Evolutionary conservation across 352 stramenopile species (phyloP), one percentile per base, ranked within the genome.

Genomic region (Aphanomyces stellatus): DNA sequence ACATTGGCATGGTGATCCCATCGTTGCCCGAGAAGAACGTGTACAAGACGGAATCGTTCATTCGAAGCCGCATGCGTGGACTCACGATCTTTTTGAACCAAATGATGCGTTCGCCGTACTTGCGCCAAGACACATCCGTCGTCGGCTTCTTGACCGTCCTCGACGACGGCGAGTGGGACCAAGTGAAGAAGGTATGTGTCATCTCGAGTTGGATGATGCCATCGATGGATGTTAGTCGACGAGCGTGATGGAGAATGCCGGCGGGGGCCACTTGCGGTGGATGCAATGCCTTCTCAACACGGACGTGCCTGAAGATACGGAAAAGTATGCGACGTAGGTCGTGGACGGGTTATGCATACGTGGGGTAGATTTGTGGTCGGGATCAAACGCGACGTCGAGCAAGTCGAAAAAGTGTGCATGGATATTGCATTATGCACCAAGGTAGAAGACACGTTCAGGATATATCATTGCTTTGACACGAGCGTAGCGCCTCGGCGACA

Each of bases 1-100:
- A 90, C 69, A 65, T 83, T 22, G 82, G 82, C 35, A 77, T 88
- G 57, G 72, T 88, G 24, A 68, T 90, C 19, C 82, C 82, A 30
- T 88, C 80, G 24, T 65, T 88, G 15, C 82, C 80, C 6, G 82
- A 88, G 53, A 90, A 90, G 73, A 51, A 74, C 6, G 74, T 82
- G 34, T 71, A 87, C 37, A 84, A 81, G 65, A 79, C 51, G 34
- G 76, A 84, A 10, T 69, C 77, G 24, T 85, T 83, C 53, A 77
- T 90, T 40, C 74, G 82, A 48, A 82, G 76, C 61, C 77, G 82
- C 56, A 81, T 88, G 63, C 76, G 82, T 3, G 79, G 77, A 2
- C 69, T 90, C 62, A 72, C 71, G 17, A 71, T 82, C 13, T 90
- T 90, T 41, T 70, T 88, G 17, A 73, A 87, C 40, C 71, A 75